phyloP scores from a whole-genome alignment of 129 eudicot species.

The Glebionis coronaria region DNA sequence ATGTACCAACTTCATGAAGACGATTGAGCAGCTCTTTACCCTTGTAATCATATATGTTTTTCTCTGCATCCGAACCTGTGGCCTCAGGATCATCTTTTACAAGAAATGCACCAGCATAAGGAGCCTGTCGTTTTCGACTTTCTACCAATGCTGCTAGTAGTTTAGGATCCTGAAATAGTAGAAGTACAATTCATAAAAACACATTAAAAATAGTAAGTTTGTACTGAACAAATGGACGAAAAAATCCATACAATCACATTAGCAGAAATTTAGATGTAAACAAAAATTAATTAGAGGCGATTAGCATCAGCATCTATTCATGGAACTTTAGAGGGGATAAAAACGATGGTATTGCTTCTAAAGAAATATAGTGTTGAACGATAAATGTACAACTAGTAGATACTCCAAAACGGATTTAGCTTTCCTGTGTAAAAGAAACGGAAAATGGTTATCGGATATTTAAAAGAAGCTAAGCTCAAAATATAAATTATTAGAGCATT shows the following conservation, averaged over 20 bases:
- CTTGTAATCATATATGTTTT: constrained; percentile 68
- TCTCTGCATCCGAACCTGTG: constrained; percentile 64
- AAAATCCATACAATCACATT: not conserved
- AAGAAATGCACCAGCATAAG: constrained; percentile 95
- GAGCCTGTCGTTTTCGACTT: constrained; percentile 86
- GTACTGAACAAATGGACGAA: not conserved
- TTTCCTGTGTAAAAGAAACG: no score
- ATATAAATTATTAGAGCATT: not conserved
- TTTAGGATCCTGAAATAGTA: constrained; percentile 72
- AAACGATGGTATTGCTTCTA: no score
- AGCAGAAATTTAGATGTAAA: constrained; percentile 3
- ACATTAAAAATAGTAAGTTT: constrained; percentile 1
- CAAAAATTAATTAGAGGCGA: not conserved
- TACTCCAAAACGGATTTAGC: not conserved
- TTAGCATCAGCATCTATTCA: not conserved
- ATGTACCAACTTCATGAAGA: constrained; percentile 95
- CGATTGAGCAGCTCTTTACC: constrained; percentile 85
- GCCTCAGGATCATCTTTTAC: constrained; percentile 82
- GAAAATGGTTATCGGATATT: not conserved
- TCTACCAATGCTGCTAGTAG: constrained; percentile 84
- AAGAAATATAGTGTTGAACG: not conserved
- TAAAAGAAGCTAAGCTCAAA: not conserved
- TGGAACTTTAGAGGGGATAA: no score
- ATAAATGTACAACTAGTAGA: not conserved
- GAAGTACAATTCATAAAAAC: not conserved